These are phyloP conservation scores for Magnolia changhungtana DNA, from an alignment of 164 flowering plant genomes.

Conservation along the genomic window DNA sequence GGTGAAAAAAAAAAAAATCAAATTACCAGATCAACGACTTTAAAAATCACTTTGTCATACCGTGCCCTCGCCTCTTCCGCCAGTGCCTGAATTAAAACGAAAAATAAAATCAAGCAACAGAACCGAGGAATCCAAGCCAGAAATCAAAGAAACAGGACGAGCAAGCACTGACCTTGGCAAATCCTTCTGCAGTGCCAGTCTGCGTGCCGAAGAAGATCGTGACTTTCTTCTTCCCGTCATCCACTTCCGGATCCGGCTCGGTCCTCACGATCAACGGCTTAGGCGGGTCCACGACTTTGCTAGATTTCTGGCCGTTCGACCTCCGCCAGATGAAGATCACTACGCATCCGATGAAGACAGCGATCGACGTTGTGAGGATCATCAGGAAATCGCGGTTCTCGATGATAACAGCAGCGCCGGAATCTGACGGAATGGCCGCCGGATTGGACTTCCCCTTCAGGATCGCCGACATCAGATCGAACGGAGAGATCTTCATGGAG, in stretches of 20 bases:
- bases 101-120: conserved; percentile 1
- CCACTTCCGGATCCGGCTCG: conserved; percentile 49
- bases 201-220: conserved; percentile 90
- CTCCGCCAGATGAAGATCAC: conserved; percentile 60
- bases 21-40: conserved; percentile 77
- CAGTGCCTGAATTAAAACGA: conserved; percentile 45
- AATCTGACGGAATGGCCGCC: conserved; percentile 32
- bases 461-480: conserved; percentile 61
- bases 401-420: conserved; percentile 31
- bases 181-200: conserved; percentile 99
- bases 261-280: conserved; percentile 40
- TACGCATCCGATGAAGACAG: conserved; percentile 69
- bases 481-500: conserved; percentile 50
- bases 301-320: conserved; percentile 25
- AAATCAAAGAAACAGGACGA: neutral
- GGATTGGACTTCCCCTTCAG: conserved; percentile 45
- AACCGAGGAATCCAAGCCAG: neutral
- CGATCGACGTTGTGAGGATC: conserved; percentile 71
- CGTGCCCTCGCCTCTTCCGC: conserved; percentile 84
- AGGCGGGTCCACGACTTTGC: conserved; percentile 32
- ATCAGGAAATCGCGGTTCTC: conserved; percentile 63
- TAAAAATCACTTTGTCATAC: conserved; percentile 68
- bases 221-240: conserved; percentile 79
- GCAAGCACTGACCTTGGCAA: conserved; percentile 65
- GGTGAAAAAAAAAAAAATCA: neutral